A percentile compares a stretch with the other conserved stretches of the same genome.
Evolutionary conservation across 1,284 basidiomycete genomes (phyloP).

Genomic region (Psilocybe mexicana): DNA sequence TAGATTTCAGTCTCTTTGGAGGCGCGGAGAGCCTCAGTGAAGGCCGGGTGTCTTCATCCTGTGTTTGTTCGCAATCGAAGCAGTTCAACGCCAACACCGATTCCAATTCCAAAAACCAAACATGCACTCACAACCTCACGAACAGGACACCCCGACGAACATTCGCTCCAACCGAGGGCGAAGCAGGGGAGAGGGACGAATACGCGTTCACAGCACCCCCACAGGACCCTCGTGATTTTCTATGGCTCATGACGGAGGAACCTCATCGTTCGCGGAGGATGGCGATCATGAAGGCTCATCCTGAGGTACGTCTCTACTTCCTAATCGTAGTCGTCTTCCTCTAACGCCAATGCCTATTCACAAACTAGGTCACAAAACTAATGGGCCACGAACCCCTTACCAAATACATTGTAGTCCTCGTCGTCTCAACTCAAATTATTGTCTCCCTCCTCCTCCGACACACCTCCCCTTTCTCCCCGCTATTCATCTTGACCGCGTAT

Average conservation of each 20-base stretch:
- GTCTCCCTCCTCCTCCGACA: conserved; percentile 68
- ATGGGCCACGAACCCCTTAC: conserved; percentile 95
- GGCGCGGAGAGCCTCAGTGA: conserved; percentile 75
- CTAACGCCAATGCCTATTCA: not conserved
- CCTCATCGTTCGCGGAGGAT: conserved; percentile 88
- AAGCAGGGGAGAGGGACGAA: conserved; percentile 37
- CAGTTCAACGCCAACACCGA: too few species aligned
- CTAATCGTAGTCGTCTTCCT: not conserved
- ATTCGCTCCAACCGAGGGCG: conserved; percentile 36
- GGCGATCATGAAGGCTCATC: conserved; percentile 93
- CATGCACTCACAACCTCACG: too few species aligned
- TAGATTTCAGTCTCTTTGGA: conserved; percentile 76
- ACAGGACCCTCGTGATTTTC: conserved; percentile 76
- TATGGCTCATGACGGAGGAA: conserved; percentile 98
- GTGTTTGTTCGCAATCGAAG: conserved; percentile 1
- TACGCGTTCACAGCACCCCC: conserved; percentile 50
- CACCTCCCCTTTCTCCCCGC: conserved; percentile 66
- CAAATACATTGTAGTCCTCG: conserved; percentile 81
- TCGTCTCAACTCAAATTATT: conserved; percentile 77
- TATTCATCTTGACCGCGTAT: conserved; percentile 83
- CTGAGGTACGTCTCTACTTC: conserved; percentile 61
- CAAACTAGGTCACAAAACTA: conserved; percentile 79
- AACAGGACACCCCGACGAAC: conserved; percentile 58
- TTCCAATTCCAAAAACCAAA: too few species aligned
- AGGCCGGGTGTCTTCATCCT: conserved; percentile 32